A percentile compares a stretch with the other conserved stretches of the same genome.
Evolutionary conservation across 2,329 filamentous ascomycete genomes (phyloP).

Genomic region (Chrysoporthe austroafricana): DNA sequence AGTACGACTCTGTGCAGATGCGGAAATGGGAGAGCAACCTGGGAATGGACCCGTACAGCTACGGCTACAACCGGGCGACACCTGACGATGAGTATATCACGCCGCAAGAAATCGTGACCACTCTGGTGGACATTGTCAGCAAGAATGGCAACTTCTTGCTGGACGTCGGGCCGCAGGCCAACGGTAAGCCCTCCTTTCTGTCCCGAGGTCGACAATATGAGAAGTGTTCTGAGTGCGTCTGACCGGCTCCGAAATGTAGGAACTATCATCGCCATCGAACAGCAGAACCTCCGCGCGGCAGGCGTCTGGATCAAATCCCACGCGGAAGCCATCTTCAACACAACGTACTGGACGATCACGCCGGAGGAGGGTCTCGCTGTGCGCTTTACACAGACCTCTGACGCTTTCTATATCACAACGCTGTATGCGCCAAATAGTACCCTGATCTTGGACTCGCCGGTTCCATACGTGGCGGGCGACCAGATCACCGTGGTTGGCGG

Average conservation of each 20-base stretch:
- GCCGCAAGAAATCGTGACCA: conserved; percentile 32
- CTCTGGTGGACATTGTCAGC: conserved; percentile 36
- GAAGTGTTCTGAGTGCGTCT: background rate
- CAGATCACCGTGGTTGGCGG: conserved; percentile 47
- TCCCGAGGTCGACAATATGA: background rate
- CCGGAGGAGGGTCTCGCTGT: conserved; percentile 48
- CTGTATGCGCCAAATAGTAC: conserved; percentile 47
- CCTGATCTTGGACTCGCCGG: conserved; percentile 45
- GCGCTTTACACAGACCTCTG: conserved; percentile 54
- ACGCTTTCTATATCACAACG: conserved; percentile 57
- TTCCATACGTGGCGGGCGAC: conserved; percentile 53
- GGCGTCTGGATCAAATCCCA: conserved; percentile 59
- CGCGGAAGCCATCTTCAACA: conserved; percentile 60
- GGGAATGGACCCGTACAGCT: conserved; percentile 32
- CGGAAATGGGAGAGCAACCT: conserved; percentile 32
- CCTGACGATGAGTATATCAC: conserved; percentile 32
- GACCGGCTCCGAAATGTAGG: background rate
- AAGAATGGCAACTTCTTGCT: conserved; percentile 39
- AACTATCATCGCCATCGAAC: conserved; percentile 29
- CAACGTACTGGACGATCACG: conserved; percentile 55
- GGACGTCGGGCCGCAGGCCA: conserved; percentile 33
- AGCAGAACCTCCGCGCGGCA: conserved; percentile 51
- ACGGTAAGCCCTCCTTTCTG: conserved; percentile 13
- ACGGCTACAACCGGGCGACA: conserved; percentile 31
- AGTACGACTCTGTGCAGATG: conserved; percentile 22